Conservation (phyloP, 441 rosid genomes). For the Euphorbia celastroides region DNA sequence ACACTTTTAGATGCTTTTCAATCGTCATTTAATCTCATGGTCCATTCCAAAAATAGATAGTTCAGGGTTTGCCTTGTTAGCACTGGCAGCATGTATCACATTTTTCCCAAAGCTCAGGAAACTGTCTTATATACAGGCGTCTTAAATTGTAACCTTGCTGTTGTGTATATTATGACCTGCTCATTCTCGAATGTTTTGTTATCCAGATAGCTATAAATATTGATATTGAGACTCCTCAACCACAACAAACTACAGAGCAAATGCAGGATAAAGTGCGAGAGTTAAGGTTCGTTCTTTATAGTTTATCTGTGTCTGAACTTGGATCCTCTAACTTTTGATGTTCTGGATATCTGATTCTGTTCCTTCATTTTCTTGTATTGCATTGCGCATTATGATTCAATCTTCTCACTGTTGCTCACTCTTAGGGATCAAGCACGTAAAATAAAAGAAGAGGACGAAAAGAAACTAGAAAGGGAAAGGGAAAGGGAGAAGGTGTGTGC, state of each 20-base stretch:
- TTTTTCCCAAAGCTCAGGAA: too few species aligned
- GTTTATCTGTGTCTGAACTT: neutral
- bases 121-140: too few species aligned
- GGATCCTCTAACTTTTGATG: constrained; percentile 2
- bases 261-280: constrained; percentile 42
- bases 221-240: constrained; percentile 57
- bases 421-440: constrained; percentile 43
- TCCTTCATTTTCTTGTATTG: constrained; percentile 1
- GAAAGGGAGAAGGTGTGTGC: constrained; percentile 57
- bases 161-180: neutral
- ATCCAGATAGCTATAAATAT: constrained; percentile 55
- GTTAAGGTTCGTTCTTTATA: constrained; percentile 33
- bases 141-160: neutral
- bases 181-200: constrained; percentile 14
- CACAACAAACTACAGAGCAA: constrained; percentile 39
- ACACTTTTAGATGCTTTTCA: neutral
- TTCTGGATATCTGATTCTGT: neutral
- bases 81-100: too few species aligned
- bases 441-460: constrained; percentile 48
- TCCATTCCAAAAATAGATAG: neutral
- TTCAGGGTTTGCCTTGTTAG: neutral
- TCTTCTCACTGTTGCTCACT: constrained; percentile 15
- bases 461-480: constrained; percentile 36
- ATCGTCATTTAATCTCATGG: neutral
- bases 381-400: neutral